These are phyloP conservation scores for Clavispora fructus DNA, from an alignment of 805 yeast species.

Conservation along the genomic window DNA sequence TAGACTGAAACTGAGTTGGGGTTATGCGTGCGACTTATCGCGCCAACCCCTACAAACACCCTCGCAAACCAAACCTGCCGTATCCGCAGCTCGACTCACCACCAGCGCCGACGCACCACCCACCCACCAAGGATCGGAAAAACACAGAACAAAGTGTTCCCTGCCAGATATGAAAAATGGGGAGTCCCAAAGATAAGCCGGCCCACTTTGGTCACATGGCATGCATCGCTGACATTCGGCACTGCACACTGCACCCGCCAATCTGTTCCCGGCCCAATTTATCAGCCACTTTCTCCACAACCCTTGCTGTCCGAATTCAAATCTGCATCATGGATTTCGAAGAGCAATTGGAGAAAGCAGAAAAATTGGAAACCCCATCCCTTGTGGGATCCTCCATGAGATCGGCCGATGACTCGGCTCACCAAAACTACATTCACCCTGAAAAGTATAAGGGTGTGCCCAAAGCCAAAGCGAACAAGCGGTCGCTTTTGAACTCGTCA, in stretches of 20 bases:
- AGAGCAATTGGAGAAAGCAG: conserved; percentile 47
- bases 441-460: conserved; percentile 31
- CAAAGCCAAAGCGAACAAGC: conserved; percentile 13
- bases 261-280: neutral
- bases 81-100: too few relatives aligned
- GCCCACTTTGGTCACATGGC: neutral
- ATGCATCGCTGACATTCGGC: neutral
- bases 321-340: conserved; percentile 13
- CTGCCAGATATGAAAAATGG: too few relatives aligned
- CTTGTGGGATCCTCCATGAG: conserved; percentile 49
- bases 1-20: too few relatives aligned
- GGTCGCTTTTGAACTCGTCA: conserved; percentile 14
- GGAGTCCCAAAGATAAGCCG: too few relatives aligned
- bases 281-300: conserved; percentile 2
- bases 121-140: too few relatives aligned
- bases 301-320: neutral
- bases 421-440: conserved; percentile 42
- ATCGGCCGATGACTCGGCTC: conserved; percentile 42
- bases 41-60: too few relatives aligned
- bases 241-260: conserved; percentile 3
- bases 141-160: too few relatives aligned
- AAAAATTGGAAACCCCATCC: conserved; percentile 44
- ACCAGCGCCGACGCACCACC: too few relatives aligned
- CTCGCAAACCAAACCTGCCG: too few relatives aligned
- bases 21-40: too few relatives aligned